Evolutionary conservation across 2,329 filamentous ascomycete genomes (phyloP).

Genomic region (Xylariaceae sp.): DNA sequence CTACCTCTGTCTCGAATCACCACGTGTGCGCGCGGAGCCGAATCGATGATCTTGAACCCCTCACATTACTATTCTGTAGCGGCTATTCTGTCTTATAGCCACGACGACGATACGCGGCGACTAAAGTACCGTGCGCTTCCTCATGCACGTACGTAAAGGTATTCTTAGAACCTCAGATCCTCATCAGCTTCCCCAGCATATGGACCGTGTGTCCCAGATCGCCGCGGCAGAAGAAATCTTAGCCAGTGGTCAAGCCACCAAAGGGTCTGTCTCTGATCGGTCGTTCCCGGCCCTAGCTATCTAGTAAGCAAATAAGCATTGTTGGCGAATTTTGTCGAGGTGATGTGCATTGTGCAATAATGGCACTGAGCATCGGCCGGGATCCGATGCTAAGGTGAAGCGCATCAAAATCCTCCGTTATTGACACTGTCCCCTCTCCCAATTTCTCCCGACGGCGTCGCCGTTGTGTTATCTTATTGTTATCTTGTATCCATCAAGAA

Average conservation of each 20-base stretch:
- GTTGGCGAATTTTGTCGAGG: neutral
- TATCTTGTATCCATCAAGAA: neutral
- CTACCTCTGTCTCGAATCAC: too few species aligned
- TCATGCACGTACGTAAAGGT: too few species aligned
- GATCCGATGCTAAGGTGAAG: neutral
- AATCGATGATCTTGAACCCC: too few species aligned
- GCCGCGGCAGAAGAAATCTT: too few species aligned
- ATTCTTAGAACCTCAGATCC: too few species aligned
- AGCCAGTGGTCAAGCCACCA: too few species aligned
- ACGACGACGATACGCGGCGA: too few species aligned
- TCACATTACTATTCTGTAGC: too few species aligned
- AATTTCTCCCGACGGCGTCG: conserved; percentile 1
- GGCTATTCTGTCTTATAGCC: too few species aligned
- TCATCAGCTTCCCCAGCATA: neutral
- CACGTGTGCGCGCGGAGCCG: too few species aligned
- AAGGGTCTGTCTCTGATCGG: neutral
- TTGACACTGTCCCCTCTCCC: conserved; percentile 11
- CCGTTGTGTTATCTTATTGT: conserved; percentile 3
- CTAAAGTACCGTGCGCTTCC: too few species aligned
- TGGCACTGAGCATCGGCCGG: neutral
- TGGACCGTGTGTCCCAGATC: conserved; percentile 10
- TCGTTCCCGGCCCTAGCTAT: conserved; percentile 12
- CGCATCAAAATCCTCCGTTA: neutral
- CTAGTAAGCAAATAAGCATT: neutral
- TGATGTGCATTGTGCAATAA: neutral